Base-by-base conservation (phyloP, 2,329 filamentous ascomycete genomes). In the Phialocephala sp. region DNA sequence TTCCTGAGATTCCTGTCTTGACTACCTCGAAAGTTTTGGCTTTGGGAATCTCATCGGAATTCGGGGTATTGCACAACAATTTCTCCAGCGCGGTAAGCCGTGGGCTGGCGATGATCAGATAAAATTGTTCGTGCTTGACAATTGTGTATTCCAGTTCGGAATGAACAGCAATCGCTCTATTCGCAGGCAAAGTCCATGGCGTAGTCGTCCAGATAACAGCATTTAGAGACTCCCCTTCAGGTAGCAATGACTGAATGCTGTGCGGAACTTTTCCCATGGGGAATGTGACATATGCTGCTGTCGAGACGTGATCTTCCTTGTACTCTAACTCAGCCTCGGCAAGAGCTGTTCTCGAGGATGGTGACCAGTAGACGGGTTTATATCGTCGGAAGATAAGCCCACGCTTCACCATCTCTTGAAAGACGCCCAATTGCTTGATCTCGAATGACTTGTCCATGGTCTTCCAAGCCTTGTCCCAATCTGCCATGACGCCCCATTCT, bases 141-240 rank as follows among this genome's bases (percentile, higher is more conserved):
- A 97, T 78, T 4, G 83, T 83, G 76, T 98, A 99, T 52, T 87
- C 81, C 67, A 98, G 79, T 45, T 91, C 87, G 8, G 86, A 81
- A 72, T 93, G 88, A 41, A 98, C 85, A 2, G 93, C 94, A 76
- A 99, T 93, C 0, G 92, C 94, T 75, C 88, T 88, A 76, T 99
- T 99, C 1, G 94, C 94, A 0, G 95, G 94, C 5, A 99, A 82
- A 0, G 95, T 99, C 95, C 95, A 99, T 0, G 95, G 95, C 0
- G 95, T 99, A 0, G 95, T 99, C 1, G 95, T 99, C 95, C 95
- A 99, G 60, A 98, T 92, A n/a, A 95, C 85, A n/a, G 91, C 92
- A 76, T 85, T 90, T 12, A 97, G 75, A 5, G 82, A 64, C 14
- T 83, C 82, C 2, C 79, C 70, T 2, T 73, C 67, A 39, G 75